Evolutionary conservation across 208 protist genomes (phyloP).

Genomic region (Trypanosoma scelopori): DNA sequence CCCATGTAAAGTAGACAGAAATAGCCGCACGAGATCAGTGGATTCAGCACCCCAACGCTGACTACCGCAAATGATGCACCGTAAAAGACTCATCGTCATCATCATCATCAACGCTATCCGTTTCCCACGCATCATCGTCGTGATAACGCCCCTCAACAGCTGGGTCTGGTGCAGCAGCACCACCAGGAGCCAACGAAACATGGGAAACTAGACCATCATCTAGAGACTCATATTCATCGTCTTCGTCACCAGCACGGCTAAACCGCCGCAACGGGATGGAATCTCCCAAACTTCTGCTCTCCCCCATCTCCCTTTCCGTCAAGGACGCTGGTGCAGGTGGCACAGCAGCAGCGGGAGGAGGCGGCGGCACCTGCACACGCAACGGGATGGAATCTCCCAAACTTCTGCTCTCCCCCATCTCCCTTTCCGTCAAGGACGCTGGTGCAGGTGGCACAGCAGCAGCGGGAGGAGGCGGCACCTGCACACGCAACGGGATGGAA

Average conservation of each 20-base stretch:
- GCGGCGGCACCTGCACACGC: conserved; percentile 7
- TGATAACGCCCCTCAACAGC: conserved; percentile 8
- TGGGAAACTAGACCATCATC: background rate
- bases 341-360: background rate
- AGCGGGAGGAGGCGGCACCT: conserved; percentile 3
- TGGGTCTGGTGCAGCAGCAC: background rate
- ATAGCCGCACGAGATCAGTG: background rate
- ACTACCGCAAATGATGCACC: conserved; percentile 22
- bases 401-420: conserved; percentile 1
- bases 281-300: no score
- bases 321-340: no score
- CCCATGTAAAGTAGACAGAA: background rate
- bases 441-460: no score
- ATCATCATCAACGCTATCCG: conserved; percentile 14
- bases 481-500: conserved; percentile 1
- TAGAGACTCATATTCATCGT: background rate
- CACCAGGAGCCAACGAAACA: conserved; percentile 1
- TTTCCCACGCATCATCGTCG: conserved; percentile 8
- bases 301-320: background rate
- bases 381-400: background rate
- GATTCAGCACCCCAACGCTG: background rate
- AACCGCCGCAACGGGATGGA: no score
- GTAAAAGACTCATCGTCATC: conserved; percentile 31
- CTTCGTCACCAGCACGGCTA: background rate
- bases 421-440: background rate